A percentile compares a stretch with the other conserved stretches of the same genome.
These are phyloP conservation scores for Parietaria judaica DNA, from an alignment of 306 rosid species.

Conservation along the genomic window DNA sequence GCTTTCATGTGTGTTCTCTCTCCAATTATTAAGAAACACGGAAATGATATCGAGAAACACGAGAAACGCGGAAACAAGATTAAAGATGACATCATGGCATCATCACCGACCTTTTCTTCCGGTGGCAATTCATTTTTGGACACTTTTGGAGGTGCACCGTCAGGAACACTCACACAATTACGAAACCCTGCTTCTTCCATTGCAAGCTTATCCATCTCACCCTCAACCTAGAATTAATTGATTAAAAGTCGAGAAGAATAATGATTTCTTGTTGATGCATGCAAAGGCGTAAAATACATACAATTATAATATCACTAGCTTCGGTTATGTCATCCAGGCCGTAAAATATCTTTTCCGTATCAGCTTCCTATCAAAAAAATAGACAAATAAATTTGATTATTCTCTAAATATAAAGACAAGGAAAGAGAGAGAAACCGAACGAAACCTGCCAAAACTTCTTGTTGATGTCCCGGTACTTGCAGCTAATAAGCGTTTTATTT, in stretches of 20 bases:
- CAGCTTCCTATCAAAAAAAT: slow-evolving; percentile 57
- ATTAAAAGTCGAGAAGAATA: slow-evolving; percentile 11
- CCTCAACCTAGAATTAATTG: slow-evolving; percentile 69
- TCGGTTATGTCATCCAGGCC: slow-evolving; percentile 83
- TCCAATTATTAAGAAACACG: too few species aligned
- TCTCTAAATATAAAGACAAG: background rate
- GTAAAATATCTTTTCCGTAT: slow-evolving; percentile 81
- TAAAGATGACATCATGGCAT: background rate
- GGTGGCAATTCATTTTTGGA: slow-evolving; percentile 67
- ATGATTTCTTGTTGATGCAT: background rate
- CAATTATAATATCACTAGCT: slow-evolving; percentile 70
- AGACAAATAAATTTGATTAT: background rate
- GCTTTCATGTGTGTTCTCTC: too few species aligned
- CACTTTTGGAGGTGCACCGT: slow-evolving; percentile 81
- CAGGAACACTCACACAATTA: slow-evolving; percentile 94
- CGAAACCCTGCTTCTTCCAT: slow-evolving; percentile 94
- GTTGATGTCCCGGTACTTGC: slow-evolving; percentile 84
- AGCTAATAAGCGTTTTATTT: slow-evolving; percentile 51
- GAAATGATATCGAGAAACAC: too few species aligned
- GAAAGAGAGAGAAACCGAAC: background rate
- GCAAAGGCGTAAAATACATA: slow-evolving; percentile 36
- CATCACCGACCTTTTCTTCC: slow-evolving; percentile 48
- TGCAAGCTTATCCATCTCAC: slow-evolving; percentile 95
- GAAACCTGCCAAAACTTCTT: slow-evolving; percentile 90
- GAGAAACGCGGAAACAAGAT: background rate